These are phyloP conservation scores for Rhododendron molle DNA, from an alignment of 148 eudicot species.

Conservation along the genomic window DNA sequence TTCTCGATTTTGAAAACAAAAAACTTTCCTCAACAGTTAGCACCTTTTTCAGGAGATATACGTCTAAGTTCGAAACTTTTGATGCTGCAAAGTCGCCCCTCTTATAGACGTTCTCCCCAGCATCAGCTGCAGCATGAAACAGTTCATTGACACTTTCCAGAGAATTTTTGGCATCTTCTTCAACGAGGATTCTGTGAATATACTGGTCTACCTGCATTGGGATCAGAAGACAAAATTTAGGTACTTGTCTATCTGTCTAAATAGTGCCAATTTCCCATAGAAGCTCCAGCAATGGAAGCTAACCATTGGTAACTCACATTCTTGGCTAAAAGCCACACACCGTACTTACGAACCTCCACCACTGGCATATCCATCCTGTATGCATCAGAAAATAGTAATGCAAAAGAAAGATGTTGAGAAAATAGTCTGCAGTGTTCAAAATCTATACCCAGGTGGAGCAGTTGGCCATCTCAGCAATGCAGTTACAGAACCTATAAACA, in stretches of 20 bases:
- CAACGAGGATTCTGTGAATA: conserved; percentile 80
- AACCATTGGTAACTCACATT: conserved; percentile 40
- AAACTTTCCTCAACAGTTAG: not conserved
- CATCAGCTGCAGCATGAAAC: conserved; percentile 60
- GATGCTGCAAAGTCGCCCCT: conserved; percentile 69
- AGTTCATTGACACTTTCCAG: conserved; percentile 40
- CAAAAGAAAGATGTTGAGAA: conserved; percentile 9
- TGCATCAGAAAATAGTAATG: conserved; percentile 9
- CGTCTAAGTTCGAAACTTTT: conserved; percentile 51
- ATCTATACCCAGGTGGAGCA: conserved; percentile 83
- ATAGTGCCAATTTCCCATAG: not conserved
- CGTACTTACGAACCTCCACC: conserved; percentile 75
- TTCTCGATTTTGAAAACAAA: not conserved
- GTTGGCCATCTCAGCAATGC: conserved; percentile 96
- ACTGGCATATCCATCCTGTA: conserved; percentile 96
- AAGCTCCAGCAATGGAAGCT: not conserved
- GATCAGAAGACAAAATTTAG: conserved; percentile 6
- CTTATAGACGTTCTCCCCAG: conserved; percentile 58
- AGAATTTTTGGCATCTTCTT: conserved; percentile 62
- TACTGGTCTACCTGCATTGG: conserved; percentile 80
- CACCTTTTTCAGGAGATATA: conserved; percentile 87
- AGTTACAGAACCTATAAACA: conserved; percentile 53
- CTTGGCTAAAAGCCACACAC: conserved; percentile 88
- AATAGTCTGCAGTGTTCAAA: not conserved
- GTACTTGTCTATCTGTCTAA: not conserved